Base-by-base conservation (phyloP, 1,284 basidiomycete species). In the Pisolithus thermaeus region DNA sequence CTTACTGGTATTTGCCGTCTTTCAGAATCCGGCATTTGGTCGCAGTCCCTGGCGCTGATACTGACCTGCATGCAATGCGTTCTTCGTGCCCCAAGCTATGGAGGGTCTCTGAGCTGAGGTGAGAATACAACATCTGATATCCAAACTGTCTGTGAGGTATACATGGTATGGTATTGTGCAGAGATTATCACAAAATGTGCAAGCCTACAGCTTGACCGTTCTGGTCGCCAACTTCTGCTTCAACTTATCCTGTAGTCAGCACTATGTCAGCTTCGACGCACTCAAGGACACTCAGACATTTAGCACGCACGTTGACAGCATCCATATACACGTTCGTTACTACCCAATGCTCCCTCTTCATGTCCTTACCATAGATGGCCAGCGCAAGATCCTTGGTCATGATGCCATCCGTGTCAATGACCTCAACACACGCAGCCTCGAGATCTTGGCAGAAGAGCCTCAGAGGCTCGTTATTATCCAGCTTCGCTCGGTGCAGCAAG, bases 351-450 rank as follows among this genome's bases (percentile, higher is more conserved):
- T 93, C 90, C 59, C 92, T 78, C 74, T 84, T 83, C 88, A 95
- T 87, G 49, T 80, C 70, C 79, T 92, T 92, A 50, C 96, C 96
- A 66, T 98, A 87, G 66, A 98, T 97, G 12, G 93, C 87, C 32
- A 98, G 78, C 23, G 96, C 96, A 46, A 99, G 76, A 75, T 99
- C 96, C 79, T 95, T 95, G 53, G 95, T 97, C 94, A 97, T 97
- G 54, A 97, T 68, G 7, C 85, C 84, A 66, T 96, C 93, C 61
- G 78, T 66, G 69, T 97, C 92, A 59, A 99, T 97, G 18, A 90
- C 82, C 71, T 98, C 92, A 2, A 97, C 79, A 68, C 97, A 98
- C 46, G 90, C 81, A 22, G 73, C 77, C 76, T 99, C 97, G 46
- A 99, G 80, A 53, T 85, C 83, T 46, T 77, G 65, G 62, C 90